A percentile compares a stretch with the other conserved stretches of the same genome.
phyloP scores from a whole-genome alignment of 1,139 yeast genomes.

The Suhomyces guaymorum region DNA sequence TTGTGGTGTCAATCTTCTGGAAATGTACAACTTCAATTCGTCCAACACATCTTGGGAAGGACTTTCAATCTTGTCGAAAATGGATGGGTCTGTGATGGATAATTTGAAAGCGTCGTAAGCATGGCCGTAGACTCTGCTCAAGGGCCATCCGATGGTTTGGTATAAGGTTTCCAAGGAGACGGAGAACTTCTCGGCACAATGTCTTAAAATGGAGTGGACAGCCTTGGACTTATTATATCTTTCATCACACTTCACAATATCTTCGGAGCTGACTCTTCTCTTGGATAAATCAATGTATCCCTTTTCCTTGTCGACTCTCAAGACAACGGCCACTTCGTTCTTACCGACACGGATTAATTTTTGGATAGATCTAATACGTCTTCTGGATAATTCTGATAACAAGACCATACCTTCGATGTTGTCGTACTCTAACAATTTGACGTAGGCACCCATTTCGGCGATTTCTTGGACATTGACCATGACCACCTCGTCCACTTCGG shows the following conservation, averaged over 20 bases:
- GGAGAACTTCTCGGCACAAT: conserved; percentile 96
- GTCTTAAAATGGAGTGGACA: conserved; percentile 94
- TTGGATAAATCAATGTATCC: conserved; percentile 97
- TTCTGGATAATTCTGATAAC: conserved; percentile 92
- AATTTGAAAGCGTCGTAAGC: conserved; percentile 97
- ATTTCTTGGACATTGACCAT: conserved; percentile 98
- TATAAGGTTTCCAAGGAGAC: conserved; percentile 83
- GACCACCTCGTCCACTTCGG: conserved; percentile 98
- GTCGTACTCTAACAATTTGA: conserved; percentile 91
- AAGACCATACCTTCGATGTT: conserved; percentile 98
- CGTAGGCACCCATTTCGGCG: conserved; percentile 98
- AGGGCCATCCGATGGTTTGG: conserved; percentile 94
- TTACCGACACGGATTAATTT: conserved; percentile 97
- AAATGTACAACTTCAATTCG: conserved; percentile 81
- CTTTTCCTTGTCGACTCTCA: conserved; percentile 97
- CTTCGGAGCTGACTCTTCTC: conserved; percentile 98
- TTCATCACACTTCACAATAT: conserved; percentile 95
- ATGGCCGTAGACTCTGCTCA: conserved; percentile 92
- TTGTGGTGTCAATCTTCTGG: conserved; percentile 95
- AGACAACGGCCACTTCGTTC: conserved; percentile 97
- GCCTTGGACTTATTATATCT: conserved; percentile 96
- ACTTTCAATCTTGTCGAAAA: conserved; percentile 77
- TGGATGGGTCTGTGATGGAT: conserved; percentile 88
- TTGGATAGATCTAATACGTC: conserved; percentile 98
- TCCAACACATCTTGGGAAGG: conserved; percentile 73